These are phyloP conservation scores for Myxozyma sirexii DNA, from an alignment of 805 yeast genomes.

Conservation along the genomic window DNA sequence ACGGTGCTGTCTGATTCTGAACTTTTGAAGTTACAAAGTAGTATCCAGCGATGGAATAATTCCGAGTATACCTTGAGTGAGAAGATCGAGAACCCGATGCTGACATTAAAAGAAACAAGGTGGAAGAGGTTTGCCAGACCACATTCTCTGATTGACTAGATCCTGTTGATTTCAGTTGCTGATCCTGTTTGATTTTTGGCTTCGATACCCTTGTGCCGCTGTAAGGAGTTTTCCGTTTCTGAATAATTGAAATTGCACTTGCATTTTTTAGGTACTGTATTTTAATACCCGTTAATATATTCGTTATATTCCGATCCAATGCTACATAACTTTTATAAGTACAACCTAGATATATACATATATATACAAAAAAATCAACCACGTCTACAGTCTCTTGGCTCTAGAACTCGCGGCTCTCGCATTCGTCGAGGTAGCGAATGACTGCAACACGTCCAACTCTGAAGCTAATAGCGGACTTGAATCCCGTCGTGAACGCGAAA, in stretches of 20 bases:
- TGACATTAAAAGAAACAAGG: background rate
- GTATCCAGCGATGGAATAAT: background rate
- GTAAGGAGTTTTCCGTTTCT: too few species aligned
- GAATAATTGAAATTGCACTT: too few species aligned
- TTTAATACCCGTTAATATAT: too few species aligned
- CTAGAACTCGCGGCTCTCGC: background rate
- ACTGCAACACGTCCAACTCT: background rate
- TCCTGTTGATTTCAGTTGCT: background rate
- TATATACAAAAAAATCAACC: background rate
- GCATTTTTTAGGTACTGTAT: too few species aligned
- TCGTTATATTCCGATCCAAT: too few species aligned
- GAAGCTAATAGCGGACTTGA: slow-evolving; percentile 2
- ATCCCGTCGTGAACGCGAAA: background rate
- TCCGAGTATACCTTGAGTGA: background rate
- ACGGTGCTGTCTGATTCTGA: background rate
- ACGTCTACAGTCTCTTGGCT: background rate
- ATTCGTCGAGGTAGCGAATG: background rate
- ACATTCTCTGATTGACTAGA: background rate
- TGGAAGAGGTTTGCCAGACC: background rate
- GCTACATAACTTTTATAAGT: too few species aligned
- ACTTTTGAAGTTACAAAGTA: too few species aligned
- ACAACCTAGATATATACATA: background rate
- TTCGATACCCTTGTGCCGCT: too few species aligned
- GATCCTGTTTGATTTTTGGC: too few species aligned
- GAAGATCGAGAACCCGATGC: background rate